Conservation (phyloP, 2,329 filamentous ascomycete genomes). For the Trichoderma guizhouense region DNA sequence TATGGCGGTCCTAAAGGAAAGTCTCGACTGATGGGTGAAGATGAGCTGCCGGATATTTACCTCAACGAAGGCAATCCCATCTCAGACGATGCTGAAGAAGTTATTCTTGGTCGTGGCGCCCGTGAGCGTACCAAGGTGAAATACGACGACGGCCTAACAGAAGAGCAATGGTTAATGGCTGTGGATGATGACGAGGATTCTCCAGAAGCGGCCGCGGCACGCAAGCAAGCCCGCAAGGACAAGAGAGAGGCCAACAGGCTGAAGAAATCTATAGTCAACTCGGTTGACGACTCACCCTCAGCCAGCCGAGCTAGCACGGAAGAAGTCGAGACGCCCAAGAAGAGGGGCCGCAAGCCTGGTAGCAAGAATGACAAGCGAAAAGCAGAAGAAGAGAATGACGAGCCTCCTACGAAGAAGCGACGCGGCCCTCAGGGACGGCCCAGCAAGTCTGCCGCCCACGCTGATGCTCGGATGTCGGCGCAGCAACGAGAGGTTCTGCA, state of each 20-base stretch:
- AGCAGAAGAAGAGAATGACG: conserved; percentile 72
- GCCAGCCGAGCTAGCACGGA: conserved; percentile 82
- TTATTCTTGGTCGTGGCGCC: conserved; percentile 77
- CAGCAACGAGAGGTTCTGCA: conserved; percentile 76
- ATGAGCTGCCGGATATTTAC: conserved; percentile 91
- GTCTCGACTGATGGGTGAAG: conserved; percentile 80
- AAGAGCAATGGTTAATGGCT: conserved; percentile 98
- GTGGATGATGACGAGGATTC: conserved; percentile 95
- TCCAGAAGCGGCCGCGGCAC: conserved; percentile 86
- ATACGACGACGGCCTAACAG: conserved; percentile 95
- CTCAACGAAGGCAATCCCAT: conserved; percentile 80
- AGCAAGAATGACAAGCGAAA: conserved; percentile 81
- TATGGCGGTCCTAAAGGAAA: conserved; percentile 72
- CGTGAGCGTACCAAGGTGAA: conserved; percentile 91
- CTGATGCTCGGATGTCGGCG: conserved; percentile 52
- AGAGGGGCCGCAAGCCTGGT: conserved; percentile 78
- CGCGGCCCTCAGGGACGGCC: conserved; percentile 66
- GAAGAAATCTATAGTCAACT: conserved; percentile 47
- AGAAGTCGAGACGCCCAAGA: conserved; percentile 72
- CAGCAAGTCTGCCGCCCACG: conserved; percentile 50
- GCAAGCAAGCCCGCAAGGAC: conserved; percentile 82
- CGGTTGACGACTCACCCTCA: conserved; percentile 66
- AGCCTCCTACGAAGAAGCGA: conserved; percentile 75
- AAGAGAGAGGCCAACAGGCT: conserved; percentile 74
- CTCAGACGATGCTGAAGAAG: conserved; percentile 73